Percentiles rank a stretch among this genome's conserved stretches.
phyloP scores from a whole-genome alignment of 2,329 filamentous ascomycete species.

The Phoma sp. region DNA sequence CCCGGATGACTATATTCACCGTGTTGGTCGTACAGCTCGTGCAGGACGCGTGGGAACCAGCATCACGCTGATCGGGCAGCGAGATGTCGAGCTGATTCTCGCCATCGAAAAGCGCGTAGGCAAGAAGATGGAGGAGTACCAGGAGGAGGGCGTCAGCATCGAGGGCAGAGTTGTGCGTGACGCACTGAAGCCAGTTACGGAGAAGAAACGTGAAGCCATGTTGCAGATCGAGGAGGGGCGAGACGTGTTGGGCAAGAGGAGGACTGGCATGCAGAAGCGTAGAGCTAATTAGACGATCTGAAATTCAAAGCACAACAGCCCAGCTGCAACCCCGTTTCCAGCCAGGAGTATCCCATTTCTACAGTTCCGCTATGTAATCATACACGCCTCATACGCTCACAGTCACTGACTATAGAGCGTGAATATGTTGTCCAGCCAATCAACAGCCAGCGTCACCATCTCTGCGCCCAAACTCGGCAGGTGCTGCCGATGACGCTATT shows the following conservation, averaged over 20 bases:
- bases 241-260: constrained; percentile 86
- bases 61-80: constrained; percentile 88
- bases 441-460: constrained; percentile 1
- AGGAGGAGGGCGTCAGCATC: constrained; percentile 91
- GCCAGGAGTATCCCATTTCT: background rate
- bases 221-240: constrained; percentile 90
- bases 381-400: background rate
- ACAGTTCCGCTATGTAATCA: background rate
- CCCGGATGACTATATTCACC: constrained; percentile 96
- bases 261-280: constrained; percentile 49
- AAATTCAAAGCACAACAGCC: background rate
- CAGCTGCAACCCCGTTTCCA: background rate
- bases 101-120: constrained; percentile 88
- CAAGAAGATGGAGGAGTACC: constrained; percentile 79
- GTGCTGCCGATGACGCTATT: background rate
- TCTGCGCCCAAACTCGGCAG: background rate
- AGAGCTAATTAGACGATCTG: constrained; percentile 13
- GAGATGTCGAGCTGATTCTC: constrained; percentile 88
- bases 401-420: background rate
- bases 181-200: constrained; percentile 85
- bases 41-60: constrained; percentile 83
- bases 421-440: background rate
- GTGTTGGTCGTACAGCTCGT: constrained; percentile 92
- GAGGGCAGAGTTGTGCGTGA: constrained; percentile 87
- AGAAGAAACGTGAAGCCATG: constrained; percentile 92